Base-by-base conservation (phyloP, 2,329 filamentous ascomycete genomes). In the Penicillium sp. region DNA sequence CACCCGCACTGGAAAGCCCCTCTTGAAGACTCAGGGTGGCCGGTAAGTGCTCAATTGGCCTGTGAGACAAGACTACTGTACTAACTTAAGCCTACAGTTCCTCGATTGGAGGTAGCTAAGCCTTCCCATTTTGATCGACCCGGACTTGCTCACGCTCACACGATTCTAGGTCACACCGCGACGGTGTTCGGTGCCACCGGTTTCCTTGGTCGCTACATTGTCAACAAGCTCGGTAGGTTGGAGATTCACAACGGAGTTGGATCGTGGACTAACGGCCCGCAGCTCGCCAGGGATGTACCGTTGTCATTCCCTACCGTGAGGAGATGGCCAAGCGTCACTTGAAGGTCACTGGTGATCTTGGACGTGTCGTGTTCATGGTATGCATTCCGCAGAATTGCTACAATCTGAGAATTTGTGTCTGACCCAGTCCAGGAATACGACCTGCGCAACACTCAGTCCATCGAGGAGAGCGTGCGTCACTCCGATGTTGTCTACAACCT, bases 101-200 rank as follows among this genome's bases (percentile, higher is more conserved):
- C 62, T 90, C 90, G 63, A 83, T 95, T 62, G 91, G 91, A 87
- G 91, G 90, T 95, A 86, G 68, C 55, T 48, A 54, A 55, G 39
- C 53, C 53, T 49, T 53, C 45, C 57, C 55, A 48, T 47, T 64
- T 58, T 61, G 54, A 52, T 54, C 59, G 41, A 48, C 45, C 57
- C 48, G 54, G 56, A 62, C 59, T 36, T 6, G 34, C 34, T 36
- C 34, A 45, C 57, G 64, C 69, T 66, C 72, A 70, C 41, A 55
- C 49, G 48, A 57, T 64, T 61, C 57, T 76, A 91, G 93, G 93
- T 64, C 92, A 97, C 78, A 97, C 92, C 59, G 93, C 90, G 58
- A 99, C 94, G 55, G 93, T 99, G 68, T 99, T 99, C 78, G 94
- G 94, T 77, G 94, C 94, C 70, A 97, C 92, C 58, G 94, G 94